These are phyloP conservation scores for Starmerella tilneyi DNA, from an alignment of 805 yeast genomes.

Conservation along the genomic window DNA sequence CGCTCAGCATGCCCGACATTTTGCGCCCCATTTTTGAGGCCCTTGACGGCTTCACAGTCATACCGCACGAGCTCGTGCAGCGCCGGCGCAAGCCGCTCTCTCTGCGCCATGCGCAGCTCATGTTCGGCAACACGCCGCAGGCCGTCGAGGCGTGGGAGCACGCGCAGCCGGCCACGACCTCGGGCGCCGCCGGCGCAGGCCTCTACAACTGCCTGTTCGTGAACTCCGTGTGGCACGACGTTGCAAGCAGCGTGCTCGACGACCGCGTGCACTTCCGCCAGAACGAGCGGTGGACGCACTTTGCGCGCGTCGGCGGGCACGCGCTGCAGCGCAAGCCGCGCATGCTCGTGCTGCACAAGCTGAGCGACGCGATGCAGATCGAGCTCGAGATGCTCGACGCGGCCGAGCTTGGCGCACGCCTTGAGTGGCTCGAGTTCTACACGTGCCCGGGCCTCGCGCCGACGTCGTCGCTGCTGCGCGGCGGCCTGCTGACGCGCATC, in stretches of 20 bases:
- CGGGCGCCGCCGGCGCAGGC: conserved; percentile 25
- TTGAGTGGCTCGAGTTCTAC: conserved; percentile 67
- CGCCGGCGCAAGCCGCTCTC: conserved; percentile 60
- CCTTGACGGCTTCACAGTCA: conserved; percentile 45
- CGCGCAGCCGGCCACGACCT: conserved; percentile 14
- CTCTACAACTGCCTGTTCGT: conserved; percentile 58
- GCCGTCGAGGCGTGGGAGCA: conserved; percentile 38
- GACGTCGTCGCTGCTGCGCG: conserved; percentile 37
- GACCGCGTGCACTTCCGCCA: conserved; percentile 46
- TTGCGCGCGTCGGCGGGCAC: conserved; percentile 27
- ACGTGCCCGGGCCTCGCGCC: conserved; percentile 71
- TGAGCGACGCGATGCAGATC: conserved; percentile 44
- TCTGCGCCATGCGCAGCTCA: conserved; percentile 54
- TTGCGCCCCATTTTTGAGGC: conserved; percentile 47
- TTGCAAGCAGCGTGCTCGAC: conserved; percentile 47
- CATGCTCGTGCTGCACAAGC: conserved; percentile 57
- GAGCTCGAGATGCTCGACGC: conserved; percentile 42
- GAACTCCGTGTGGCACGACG: conserved; percentile 52
- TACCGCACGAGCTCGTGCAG: conserved; percentile 56
- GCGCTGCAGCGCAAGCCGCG: conserved; percentile 25
- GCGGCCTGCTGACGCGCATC: conserved; percentile 36
- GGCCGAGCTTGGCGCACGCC: conserved; percentile 36
- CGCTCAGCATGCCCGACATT: conserved; percentile 71
- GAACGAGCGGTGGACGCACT: conserved; percentile 39
- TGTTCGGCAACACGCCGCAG: conserved; percentile 48